Conservation (phyloP, 2,329 filamentous ascomycete species). For the Magnaporthiopsis poae region DNA sequence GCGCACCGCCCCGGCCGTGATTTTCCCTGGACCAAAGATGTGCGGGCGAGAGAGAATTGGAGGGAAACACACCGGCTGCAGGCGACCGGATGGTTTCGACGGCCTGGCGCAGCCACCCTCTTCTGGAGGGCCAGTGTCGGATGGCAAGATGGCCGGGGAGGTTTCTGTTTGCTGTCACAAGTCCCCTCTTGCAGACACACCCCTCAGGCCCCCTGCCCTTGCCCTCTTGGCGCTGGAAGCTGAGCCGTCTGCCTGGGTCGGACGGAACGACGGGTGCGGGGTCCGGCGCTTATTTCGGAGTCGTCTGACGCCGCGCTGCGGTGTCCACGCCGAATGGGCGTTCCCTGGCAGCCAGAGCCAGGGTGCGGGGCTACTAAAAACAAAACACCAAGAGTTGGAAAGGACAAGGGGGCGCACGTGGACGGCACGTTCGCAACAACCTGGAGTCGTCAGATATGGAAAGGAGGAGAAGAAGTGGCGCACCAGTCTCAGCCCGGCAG, state of each 20-base stretch:
- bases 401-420: not conserved
- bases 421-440: not conserved
- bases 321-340: not conserved
- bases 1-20: not conserved
- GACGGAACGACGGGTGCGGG: not conserved
- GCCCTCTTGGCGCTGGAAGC: not conserved
- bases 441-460: not conserved
- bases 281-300: not conserved
- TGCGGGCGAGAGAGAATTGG: not conserved
- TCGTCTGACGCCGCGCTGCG: not conserved
- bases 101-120: too few species aligned
- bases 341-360: not conserved
- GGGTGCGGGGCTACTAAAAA: not conserved
- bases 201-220: not conserved
- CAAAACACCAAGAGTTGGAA: not conserved
- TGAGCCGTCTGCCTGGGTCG: not conserved
- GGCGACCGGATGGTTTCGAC: too few species aligned
- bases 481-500: not conserved
- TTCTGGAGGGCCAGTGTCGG: too few species aligned
- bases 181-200: too few species aligned
- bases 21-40: not conserved
- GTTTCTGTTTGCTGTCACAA: too few species aligned
- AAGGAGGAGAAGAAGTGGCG: not conserved
- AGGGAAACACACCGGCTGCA: not conserved
- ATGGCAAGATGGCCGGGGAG: too few species aligned